A percentile compares a stretch with the other conserved stretches of the same genome.
phyloP scores from a whole-genome alignment of 1,284 basidiomycete species.

The Cerioporus squamosus region DNA sequence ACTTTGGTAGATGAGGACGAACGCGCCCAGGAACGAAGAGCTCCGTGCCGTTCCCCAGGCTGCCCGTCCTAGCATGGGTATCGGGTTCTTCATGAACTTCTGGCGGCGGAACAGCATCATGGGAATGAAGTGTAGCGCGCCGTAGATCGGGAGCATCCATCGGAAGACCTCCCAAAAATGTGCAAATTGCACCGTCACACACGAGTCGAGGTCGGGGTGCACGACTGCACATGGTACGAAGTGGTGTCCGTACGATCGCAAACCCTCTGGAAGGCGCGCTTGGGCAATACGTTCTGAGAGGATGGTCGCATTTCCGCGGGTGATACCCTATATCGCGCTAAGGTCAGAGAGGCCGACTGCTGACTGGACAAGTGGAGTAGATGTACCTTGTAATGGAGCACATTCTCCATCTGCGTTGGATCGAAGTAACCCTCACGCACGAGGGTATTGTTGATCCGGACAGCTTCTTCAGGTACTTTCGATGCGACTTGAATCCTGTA shows the following conservation, averaged over 20 bases:
- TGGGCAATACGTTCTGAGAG: conserved; percentile 40
- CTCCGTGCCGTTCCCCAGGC: conserved; percentile 81
- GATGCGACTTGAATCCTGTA: conserved; percentile 65
- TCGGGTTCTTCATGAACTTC: conserved; percentile 64
- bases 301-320: conserved; percentile 42
- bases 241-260: conserved; percentile 50
- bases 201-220: conserved; percentile 82
- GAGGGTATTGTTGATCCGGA: conserved; percentile 67
- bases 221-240: conserved; percentile 72
- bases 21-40: conserved; percentile 87
- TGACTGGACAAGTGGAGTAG: neutral
- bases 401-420: conserved; percentile 55
- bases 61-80: conserved; percentile 66
- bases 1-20: conserved; percentile 89
- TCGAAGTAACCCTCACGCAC: conserved; percentile 64
- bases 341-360: conserved; percentile 17
- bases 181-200: conserved; percentile 67
- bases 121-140: conserved; percentile 91
- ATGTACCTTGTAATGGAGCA: conserved; percentile 55
- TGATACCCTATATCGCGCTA: conserved; percentile 38
- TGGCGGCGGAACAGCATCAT: conserved; percentile 76
- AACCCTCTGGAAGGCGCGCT: conserved; percentile 37
- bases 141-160: conserved; percentile 88
- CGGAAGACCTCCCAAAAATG: conserved; percentile 84
- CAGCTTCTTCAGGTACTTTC: conserved; percentile 62